Conservation (phyloP, 1,284 basidiomycete species). For the Sporisorium iseilematis-ciliati region DNA sequence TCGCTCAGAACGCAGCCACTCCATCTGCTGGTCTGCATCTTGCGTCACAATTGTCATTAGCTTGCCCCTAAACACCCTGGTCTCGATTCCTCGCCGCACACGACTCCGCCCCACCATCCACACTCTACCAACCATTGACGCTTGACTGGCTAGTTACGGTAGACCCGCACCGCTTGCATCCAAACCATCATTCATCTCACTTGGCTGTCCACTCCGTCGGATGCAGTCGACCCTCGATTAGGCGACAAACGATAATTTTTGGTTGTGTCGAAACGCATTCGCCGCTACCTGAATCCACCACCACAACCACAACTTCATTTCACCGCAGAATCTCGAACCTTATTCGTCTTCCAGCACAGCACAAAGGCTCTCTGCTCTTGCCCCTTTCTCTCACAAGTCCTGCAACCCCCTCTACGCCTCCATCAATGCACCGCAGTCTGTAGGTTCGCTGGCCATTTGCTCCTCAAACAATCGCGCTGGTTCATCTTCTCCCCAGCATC, state of each 20-base stretch:
- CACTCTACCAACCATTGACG: neutral
- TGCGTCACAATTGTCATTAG: slow-evolving; percentile 7
- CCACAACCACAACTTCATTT: slow-evolving; percentile 10
- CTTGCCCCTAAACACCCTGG: neutral
- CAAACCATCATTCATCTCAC: neutral
- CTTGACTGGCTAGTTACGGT: neutral
- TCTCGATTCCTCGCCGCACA: neutral
- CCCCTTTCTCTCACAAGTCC: neutral
- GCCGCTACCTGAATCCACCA: slow-evolving; percentile 1
- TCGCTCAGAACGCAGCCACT: slow-evolving; percentile 12
- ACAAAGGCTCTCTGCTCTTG: neutral
- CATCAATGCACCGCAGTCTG: slow-evolving; percentile 14
- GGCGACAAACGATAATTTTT: neutral
- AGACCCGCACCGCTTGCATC: slow-evolving; percentile 2
- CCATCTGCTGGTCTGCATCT: slow-evolving; percentile 18
- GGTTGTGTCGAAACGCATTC: neutral
- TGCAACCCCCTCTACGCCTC: neutral
- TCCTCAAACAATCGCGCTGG: neutral
- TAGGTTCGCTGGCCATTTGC: neutral
- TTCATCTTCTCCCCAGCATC: neutral
- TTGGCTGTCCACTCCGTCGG: slow-evolving; percentile 1
- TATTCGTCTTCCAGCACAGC: slow-evolving; percentile 13
- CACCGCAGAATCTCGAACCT: neutral
- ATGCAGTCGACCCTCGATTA: slow-evolving; percentile 8
- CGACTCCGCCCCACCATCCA: neutral